Base-by-base conservation (phyloP, 257 asterid genomes). In the Jacaranda mimosifolia region DNA sequence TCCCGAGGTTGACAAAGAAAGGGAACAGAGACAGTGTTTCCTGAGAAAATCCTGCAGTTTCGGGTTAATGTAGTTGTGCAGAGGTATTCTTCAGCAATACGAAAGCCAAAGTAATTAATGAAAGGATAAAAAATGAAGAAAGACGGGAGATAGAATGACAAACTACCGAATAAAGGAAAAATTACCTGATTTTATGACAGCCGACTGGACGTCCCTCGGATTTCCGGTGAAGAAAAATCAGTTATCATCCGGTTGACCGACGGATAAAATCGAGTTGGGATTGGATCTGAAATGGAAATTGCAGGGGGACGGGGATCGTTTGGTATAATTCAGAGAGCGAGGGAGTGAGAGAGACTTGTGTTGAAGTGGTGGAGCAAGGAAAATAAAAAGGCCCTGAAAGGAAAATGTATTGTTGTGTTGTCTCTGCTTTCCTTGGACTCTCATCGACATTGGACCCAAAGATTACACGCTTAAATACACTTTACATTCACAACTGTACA, bases 211-310 rank as follows among this genome's bases (percentile, higher is more conserved):
- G 26, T 35, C 43, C 32, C 17, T 59, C 39, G 32, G 49, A 46
- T 68, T 59, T 77, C 71, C 32, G 63, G 75, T 26, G 59, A 56
- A 32, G 39, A 70, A 36, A 63, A 39, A 14, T 26, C 26, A 43
- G 32, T 5, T 55, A 40, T 8, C 39, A 3, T 18, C 35, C 19
- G 13, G 32, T 17, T 11, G 32, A 46, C 6, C 3, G 32, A 0
- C 32, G 32, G 65, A 46, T 6, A 12, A 9, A 7, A 9, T 15
- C n/a, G 4, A 39, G 26, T 53, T 3, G 14, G 63, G 70, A 39
- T 63, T 71, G 85, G 85, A 86, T 86, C 83, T 75, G 70, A 45
- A 55, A n/a, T 76, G 15, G 53, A 49, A n/a, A 43, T 14, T 3
- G 13, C 6, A 0, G 3, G 17, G 13, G 4, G 53, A 26, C 2